Evolutionary conservation across 176 grass and related monocot species (phyloP), one percentile per base, ranked within the genome.

Genomic region (Zea mays): DNA sequence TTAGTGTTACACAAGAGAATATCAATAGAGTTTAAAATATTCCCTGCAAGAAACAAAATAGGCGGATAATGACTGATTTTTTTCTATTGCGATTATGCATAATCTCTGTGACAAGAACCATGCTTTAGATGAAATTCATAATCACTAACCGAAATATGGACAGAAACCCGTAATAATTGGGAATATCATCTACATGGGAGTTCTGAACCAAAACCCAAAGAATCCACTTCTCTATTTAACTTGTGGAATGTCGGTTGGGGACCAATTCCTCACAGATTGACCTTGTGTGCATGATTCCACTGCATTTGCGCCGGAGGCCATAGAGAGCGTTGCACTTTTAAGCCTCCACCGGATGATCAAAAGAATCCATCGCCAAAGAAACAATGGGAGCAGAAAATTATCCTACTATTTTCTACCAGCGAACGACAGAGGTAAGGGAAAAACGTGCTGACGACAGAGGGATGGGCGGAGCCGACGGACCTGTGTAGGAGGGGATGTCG

Each of bases 401-500:
- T 6, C 19, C 2, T 5, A 5, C 27, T 27, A 35, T 42, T 40
- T 51, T 81, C 45, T 62, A 70, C 36, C 71, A 20, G 37, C 47
- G 37, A 1, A 6, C 37, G 50, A 7, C 10, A 62, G 59, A 3
- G 44, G 27, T 17, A 8, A 15, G 16, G 27, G 1, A 60, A 83
- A n/a, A 44, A 10, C 0, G 12, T 27, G 19, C 15, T 27, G 27
- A 27, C 27, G 27, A 27, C 27, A 27, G 27, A 27, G 27, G 27
- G 27, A 27, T 27, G 27, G 27, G 27, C 27, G 27, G 27, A 27
- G 27, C 27, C 27, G 5, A 62, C 68, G 14, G 21, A 93, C 90
- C 91, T 48, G 84, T 92, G 43, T 82, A 94, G 44, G 91, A 47
- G 21, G 82, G 77, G 66, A 98, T 89, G 62, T 97, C 82, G 69